Base-by-base conservation (phyloP, 1,284 basidiomycete species). In the Vanrija humicola region DNA sequence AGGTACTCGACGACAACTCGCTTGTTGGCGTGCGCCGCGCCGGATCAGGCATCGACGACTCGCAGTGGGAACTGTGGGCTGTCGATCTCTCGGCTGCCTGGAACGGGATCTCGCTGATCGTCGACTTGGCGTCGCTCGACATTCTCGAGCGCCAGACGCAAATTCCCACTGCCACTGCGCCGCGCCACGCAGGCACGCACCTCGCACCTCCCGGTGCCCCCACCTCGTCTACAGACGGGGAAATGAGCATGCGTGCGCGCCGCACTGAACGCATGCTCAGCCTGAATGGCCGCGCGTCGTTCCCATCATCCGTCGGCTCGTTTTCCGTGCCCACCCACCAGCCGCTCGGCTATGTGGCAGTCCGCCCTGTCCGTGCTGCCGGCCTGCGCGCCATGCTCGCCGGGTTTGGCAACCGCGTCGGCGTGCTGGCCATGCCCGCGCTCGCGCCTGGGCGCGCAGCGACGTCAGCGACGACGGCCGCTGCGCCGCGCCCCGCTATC, bases 341-440 rank as follows among this genome's bases (percentile, higher is more conserved):
- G 7, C 55, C 56, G 5, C 39, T 75, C 21, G 72, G 67, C 1
- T 75, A 72, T 56, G 64, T 72, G 26, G 56, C 63, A 5, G 59
- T 75, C 6, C 51, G 64, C 14, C 66, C 68, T 4, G 43, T 69
- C 46, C 26, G 56, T 15, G 46, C 48, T 5, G 50, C 61, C 9
- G 48, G 38, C 12, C 34, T n/a, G 16, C 46, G 56, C 5, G 57
- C 59, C 3, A 26, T 66, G 16, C 54, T 73, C 4, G 69, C 63
- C 3, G 73, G 67, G 6, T 72, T 75, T 48, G 73, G 71, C 2
- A 72, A 75, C 61, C 59, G 66, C 18, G 51, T 75, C 40, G 73
- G 73, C 1, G 54, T 70, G 5, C 47, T 74, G 25, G 56, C 43
- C n/a, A 9, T 66, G 19, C 43, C 49, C 3, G 23, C 25, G 29